These are phyloP conservation scores for Corylus avellana DNA, from an alignment of 306 rosid genomes.

Conservation along the genomic window DNA sequence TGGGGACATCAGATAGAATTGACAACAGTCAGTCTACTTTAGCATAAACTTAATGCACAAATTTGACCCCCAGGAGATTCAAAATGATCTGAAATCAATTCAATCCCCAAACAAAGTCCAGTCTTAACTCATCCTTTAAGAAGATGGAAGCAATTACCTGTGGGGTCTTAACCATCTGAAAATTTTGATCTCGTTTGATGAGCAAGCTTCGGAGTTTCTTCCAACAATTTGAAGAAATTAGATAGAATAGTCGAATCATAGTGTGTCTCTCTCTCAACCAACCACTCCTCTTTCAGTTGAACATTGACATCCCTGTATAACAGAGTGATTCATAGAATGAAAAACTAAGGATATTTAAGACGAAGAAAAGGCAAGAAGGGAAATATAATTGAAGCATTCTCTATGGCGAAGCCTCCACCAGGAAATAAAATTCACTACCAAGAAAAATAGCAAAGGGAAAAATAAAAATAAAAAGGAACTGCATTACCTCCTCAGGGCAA, in stretches of 20 bases:
- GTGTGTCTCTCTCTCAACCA: constrained; percentile 60
- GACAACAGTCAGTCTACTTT: not conserved
- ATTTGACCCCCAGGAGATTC: not conserved
- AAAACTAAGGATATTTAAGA: constrained; percentile 9
- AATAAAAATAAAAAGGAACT: constrained; percentile 16
- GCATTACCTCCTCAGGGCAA: constrained; percentile 72
- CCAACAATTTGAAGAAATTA: constrained; percentile 53
- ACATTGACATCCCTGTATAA: constrained; percentile 69
- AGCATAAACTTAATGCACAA: not conserved
- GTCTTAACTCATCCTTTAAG: not conserved
- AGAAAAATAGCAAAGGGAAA: constrained; percentile 11
- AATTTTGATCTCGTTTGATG: constrained; percentile 19
- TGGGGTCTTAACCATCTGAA: constrained; percentile 30
- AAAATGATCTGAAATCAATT: constrained; percentile 6
- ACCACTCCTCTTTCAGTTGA: constrained; percentile 73
- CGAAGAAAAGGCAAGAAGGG: not conserved
- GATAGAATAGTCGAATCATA: constrained; percentile 56
- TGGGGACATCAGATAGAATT: not conserved
- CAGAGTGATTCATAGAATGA: constrained; percentile 26
- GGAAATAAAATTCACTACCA: not conserved
- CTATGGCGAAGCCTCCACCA: constrained; percentile 9
- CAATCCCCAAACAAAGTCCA: not conserved
- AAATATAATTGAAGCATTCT: constrained; percentile 13
- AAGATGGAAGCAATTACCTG: constrained; percentile 32
- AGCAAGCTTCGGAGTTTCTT: constrained; percentile 40